Conservation (phyloP, 2,329 filamentous ascomycete genomes). For the Chaetoscypha palmicola region DNA sequence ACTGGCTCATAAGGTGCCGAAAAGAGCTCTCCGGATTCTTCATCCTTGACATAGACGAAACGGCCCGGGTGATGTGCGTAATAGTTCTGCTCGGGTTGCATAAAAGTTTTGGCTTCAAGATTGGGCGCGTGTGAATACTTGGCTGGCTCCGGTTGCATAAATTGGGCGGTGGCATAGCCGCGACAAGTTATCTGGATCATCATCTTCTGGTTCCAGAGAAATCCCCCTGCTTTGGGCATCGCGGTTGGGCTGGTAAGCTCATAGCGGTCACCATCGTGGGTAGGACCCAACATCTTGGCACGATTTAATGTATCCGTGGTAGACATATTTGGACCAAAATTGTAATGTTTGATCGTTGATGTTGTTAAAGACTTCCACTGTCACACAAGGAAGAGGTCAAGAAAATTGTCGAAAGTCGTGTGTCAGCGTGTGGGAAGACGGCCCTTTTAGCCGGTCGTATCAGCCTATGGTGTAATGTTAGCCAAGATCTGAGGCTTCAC, state of each 20-base stretch:
- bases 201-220: slow-evolving; percentile 55
- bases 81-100: slow-evolving; percentile 55
- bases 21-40: slow-evolving; percentile 43
- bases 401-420: neutral
- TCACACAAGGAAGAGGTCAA: neutral
- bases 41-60: slow-evolving; percentile 53
- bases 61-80: slow-evolving; percentile 52
- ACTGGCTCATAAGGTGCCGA: slow-evolving; percentile 51
- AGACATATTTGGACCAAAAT: neutral
- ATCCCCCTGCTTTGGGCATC: slow-evolving; percentile 48
- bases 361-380: neutral
- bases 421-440: neutral
- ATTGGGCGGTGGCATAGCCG: slow-evolving; percentile 51
- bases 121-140: slow-evolving; percentile 54
- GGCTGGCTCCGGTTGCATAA: slow-evolving; percentile 54
- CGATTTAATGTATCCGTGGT: neutral
- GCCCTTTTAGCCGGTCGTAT: neutral
- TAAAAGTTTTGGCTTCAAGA: slow-evolving; percentile 51
- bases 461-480: neutral
- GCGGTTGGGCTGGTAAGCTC: slow-evolving; percentile 49
- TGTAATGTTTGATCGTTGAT: neutral
- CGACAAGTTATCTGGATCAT: slow-evolving; percentile 54
- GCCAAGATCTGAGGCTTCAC: too few relatives aligned
- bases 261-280: slow-evolving; percentile 45
- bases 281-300: slow-evolving; percentile 21